phyloP scores from a whole-genome alignment of 2,329 filamentous ascomycete species.

The Aureobasidium sp. region DNA sequence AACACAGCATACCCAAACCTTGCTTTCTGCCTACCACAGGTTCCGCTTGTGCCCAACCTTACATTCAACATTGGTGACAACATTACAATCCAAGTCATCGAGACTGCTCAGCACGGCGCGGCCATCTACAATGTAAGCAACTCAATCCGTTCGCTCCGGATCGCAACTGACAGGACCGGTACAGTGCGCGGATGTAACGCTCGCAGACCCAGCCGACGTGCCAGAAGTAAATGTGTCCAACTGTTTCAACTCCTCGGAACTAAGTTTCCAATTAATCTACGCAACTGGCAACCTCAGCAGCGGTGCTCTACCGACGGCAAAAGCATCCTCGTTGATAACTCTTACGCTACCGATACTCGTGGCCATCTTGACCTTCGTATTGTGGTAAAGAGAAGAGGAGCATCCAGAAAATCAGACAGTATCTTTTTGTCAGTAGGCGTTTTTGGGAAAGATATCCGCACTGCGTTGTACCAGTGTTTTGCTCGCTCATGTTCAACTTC shows the following conservation, averaged over 20 bases:
- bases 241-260: conserved; percentile 76
- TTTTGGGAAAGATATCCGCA: not conserved
- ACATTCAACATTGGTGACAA: conserved; percentile 71
- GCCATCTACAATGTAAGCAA: conserved; percentile 65
- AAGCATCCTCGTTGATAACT: not conserved
- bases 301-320: not conserved
- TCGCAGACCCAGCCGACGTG: conserved; percentile 71
- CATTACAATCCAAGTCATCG: conserved; percentile 82
- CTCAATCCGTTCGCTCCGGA: too few relatives aligned
- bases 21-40: conserved; percentile 75
- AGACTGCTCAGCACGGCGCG: conserved; percentile 74
- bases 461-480: not conserved
- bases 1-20: conserved; percentile 67
- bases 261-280: conserved; percentile 71
- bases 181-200: conserved; percentile 90
- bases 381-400: not conserved
- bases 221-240: conserved; percentile 67
- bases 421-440: not conserved
- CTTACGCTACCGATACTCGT: not conserved
- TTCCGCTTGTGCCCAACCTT: conserved; percentile 67
- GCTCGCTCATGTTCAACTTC: not conserved
- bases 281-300: conserved; percentile 34
- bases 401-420: not conserved
- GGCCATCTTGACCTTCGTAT: not conserved
- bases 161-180: conserved; percentile 3